A percentile compares a stretch with the other conserved stretches of the same genome.
phyloP scores from a whole-genome alignment of 495 filamentous ascomycete genomes.

The Amphirosellinia nigrospora region DNA sequence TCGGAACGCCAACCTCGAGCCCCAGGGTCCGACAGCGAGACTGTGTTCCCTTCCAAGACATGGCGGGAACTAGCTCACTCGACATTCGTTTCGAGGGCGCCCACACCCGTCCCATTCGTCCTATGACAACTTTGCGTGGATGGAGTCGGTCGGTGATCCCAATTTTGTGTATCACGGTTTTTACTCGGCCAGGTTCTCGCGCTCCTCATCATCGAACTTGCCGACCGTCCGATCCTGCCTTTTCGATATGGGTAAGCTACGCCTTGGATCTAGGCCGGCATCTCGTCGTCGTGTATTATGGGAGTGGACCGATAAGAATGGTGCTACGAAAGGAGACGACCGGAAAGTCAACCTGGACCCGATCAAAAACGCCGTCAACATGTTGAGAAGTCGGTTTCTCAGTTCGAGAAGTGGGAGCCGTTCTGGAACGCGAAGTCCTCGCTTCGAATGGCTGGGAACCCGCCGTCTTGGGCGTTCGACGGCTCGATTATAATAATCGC shows the following conservation, averaged over 20 bases:
- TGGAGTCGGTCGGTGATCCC: conserved; percentile 78
- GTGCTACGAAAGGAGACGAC: conserved; percentile 48
- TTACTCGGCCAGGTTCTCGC: conserved; percentile 79
- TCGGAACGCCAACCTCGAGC: conserved; percentile 66
- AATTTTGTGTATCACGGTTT: conserved; percentile 81
- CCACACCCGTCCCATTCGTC: conserved; percentile 82
- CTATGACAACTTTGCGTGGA: conserved; percentile 90
- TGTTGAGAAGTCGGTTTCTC: conserved; percentile 62
- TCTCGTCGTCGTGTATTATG: conserved; percentile 70
- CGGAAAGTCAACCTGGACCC: conserved; percentile 59
- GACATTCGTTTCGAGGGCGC: conserved; percentile 81
- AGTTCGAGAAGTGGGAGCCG: conserved; percentile 76
- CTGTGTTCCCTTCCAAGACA: conserved; percentile 89
- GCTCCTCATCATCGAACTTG: conserved; percentile 83
- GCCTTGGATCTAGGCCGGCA: conserved; percentile 65
- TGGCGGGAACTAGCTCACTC: conserved; percentile 88
- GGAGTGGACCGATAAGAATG: conserved; percentile 63
- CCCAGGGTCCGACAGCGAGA: conserved; percentile 86
- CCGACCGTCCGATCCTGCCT: conserved; percentile 81
- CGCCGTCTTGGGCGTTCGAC: conserved; percentile 64
- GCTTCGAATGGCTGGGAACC: conserved; percentile 73
- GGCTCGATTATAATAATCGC: conserved; percentile 70
- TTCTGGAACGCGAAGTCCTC: conserved; percentile 69
- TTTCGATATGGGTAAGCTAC: conserved; percentile 73
- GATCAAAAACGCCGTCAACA: conserved; percentile 66